Base-by-base conservation (phyloP, 2,329 filamentous ascomycete species). In the Neoarthrinium moseri region DNA sequence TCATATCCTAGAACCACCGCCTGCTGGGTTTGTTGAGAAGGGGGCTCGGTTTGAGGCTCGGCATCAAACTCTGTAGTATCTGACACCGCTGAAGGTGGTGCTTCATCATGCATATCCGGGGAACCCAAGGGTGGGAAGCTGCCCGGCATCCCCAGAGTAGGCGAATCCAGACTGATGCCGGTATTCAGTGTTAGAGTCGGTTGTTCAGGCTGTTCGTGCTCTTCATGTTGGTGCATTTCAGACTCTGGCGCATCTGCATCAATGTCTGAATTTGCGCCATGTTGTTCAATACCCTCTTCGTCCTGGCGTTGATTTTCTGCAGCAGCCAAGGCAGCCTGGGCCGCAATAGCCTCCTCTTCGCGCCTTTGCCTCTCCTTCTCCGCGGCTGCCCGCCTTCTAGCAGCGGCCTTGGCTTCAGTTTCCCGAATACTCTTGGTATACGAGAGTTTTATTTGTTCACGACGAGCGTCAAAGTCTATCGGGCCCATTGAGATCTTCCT, bases 391-490 rank as follows among this genome's bases (percentile, higher is more conserved):
- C 75, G 69, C 59, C 75, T 73, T 42, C 48, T 61, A 26, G 54
- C 57, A 10, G 73, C 75, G 47, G 77, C 75, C n/a, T 72, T 66
- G 48, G 78, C 83, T 59, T 88, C 84, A 56, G 73, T 86, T 59
- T 89, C 86, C 51, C 86, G 80, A 38, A 94, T 83, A n/a, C 87
- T 89, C 61, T 87, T 89, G 56, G 83, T 91, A 64, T 95, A 92
- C 12, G 89, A 90, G 46, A 90, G 81, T 56, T 91, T 86, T 57
- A 95, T 95, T 50, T 84, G 83, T 60, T 90, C 86, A 56, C 91
- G 79, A 41, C 89, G 80, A 54, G 89, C 87, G 49, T 87, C 89
- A 62, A 95, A 94, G 65, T 96, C 89, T 43, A 95, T 88, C 49
- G 86, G 86, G 1, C 86, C 86, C 48, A 91, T 70, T 2, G 79